Evolutionary conservation across 257 asterid genomes (phyloP), one percentile per base, ranked within the genome.

Genomic region (Gardenia jasminoides): DNA sequence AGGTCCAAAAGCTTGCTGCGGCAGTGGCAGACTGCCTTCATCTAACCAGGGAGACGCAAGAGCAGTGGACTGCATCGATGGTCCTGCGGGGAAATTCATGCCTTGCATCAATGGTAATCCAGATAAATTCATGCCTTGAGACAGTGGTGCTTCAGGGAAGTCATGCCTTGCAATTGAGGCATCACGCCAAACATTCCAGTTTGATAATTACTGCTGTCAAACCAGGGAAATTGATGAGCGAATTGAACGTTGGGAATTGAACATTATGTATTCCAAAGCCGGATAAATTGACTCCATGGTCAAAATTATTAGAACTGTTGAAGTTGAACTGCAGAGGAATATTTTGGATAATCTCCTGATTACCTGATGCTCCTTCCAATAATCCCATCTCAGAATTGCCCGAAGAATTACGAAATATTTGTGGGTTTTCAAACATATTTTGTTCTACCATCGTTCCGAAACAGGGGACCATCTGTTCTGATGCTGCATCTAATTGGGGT

Each of bases 41-140:
- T 50, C 16, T 12, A 17, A 17, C 56, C 56, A 3, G 56, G 12
- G 3, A 90, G 83, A 30, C n/a, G 65, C 9, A 6, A 9, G 65
- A 30, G n/a, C 22, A 1, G 65, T 58, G 3, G 65, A 28, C 30
- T 58, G 30, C 65, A 58, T 58, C 28, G 10, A 58, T 58, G 65
- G 24, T 58, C 65, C 65, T 22, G 13, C 65, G 22, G 65, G 22
- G 30, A 58, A 58, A 58, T 7, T 8, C 65, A 58, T 58, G 0
- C 12, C 65, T 58, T 24, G 59, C 7, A 61, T 20, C 22, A 61
- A 61, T 10, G 26, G 67, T 16, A 52, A 3, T 52, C 24, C 59
- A 3, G 59, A 58, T 12, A 58, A 58, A 58, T 7, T 8, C 65
- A 58, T 58, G 0, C 12, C 30, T 1, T 22, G 41, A 36, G 4